Evolutionary conservation across 306 rosid genomes (phyloP), one percentile per base, ranked within the genome.

Genomic region (Acacia confusa): DNA sequence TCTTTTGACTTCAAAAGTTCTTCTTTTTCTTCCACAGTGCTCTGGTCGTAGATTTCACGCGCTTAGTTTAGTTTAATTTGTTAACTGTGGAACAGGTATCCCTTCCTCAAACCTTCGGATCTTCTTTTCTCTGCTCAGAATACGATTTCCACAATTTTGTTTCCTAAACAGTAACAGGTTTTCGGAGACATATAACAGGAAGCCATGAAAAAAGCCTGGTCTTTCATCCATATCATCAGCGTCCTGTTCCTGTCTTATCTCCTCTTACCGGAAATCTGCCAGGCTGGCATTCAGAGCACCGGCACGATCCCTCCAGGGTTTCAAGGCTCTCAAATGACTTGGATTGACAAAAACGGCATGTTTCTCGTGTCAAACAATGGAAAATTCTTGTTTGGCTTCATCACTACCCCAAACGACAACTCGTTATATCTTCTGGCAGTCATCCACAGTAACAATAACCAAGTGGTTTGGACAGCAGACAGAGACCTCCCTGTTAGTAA

Each of bases 401-500:
- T 11, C 53, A 82, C 93, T 76, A 85, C 89, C 20, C 9, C 77
- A 4, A 22, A 77, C 11, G 93, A 90, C 84, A 86, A 68, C 78
- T 82, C 92, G 71, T 45, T 72, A 79, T 93, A 92, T 80, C 85
- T 87, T 1, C 83, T 95, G 4, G 88, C 40, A 27, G n/a, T 93
- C 15, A 6, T 83, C 68, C 97, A 95, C 79, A 7, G 71, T 44
- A 55, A 25, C 6, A 87, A 82, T 45, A 2, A 38, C 24, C 76
- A 0, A 2, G 81, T 79, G 7, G 86, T 95, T 27, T 95, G 98
- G 99, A 77, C 94, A 7, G 97, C 97, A 25, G 92, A 95, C 81
- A 88, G 87, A 81, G 91, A n/a, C 10, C 44, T 80, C 36, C 93
- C 97, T 0, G 94, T 95, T 68, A 25, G 88, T 1, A 90, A 90